Evolutionary conservation across 2,329 filamentous ascomycete genomes (phyloP), one percentile per base, ranked within the genome.

Genomic region (Boeremia exigua): DNA sequence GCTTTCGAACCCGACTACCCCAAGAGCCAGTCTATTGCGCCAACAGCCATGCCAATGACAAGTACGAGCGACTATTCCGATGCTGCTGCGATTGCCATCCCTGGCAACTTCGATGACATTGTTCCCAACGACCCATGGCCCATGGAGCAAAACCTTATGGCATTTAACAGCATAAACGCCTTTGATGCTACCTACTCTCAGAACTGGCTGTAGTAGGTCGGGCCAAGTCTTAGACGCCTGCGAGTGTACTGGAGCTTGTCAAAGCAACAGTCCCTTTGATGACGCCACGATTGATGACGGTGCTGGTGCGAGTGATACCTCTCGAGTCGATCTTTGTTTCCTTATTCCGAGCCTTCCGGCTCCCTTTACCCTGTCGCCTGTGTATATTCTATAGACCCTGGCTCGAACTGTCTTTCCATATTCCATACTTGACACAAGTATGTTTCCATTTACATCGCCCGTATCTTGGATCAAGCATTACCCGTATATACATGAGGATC

Each of bases 281-380:
- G 66, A 69, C 66, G 66, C 63, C 54, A 67, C 70, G 74, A 76
- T 61, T 73, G 64, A 75, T 73, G 73, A 76, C 68, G 69, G 65
- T 72, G 65, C 68, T 70, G 67, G 69, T 62, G 61, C 59, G 57
- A 48, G 60, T 63, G 64, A 63, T 63, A 63, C 56, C 53, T 63
- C 54, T 57, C 47, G 57, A 60, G 56, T 56, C 56, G 46, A 65
- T 63, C 60, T 57, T 45, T 54, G 49, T 65, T 66, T 59, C 46
- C 67, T 65, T 50, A 37, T 59, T 60, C 57, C 54, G 48, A 51
- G 58, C 56, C 62, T 49, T 30, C 47, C 29, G 60, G 61, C 67
- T 58, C 58, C 55, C 53, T 66, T 65, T 58, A 60, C 55, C 59
- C 47, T 63, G 69, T 73, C 69, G 63, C 68, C 66, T 70, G 68